Base-by-base conservation (phyloP, 805 yeast genomes). In the Wickerhamiella vanderwaltii region DNA sequence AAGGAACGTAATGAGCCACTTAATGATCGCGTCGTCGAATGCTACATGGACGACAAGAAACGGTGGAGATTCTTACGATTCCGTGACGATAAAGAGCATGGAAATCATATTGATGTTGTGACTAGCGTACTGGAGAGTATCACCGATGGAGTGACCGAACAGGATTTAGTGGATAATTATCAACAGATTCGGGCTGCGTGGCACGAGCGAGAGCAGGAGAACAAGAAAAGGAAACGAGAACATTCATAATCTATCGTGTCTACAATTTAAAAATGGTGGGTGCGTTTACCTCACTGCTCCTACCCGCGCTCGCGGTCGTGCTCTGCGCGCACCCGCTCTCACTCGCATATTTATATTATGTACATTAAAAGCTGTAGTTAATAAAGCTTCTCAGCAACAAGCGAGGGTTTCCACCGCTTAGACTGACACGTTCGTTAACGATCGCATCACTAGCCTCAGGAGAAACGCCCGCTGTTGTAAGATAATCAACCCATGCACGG, bases 71-170 rank as follows among this genome's bases (percentile, higher is more conserved):
- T 83, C 65, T 59, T 88, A 44, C 68, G 99, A 46, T 91, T 88
- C 60, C 71, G 99, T 57, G 95, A 91, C 62, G 99, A 91, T 60
- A 91, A 91, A 56, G 61, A 72, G 13, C 79, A 82, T 55, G 97
- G 94, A 6, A 91, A 91, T 59, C 94, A 85, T 59, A 60, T 76
- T 12, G 66, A 76, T 9, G 86, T 83, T 18, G 95, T 87, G 5
- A 75, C 75, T 46, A 88, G 81, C 55, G 86, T 91, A 25, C 62
- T 88, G 34, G 75, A 77, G 48, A 79, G 93, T 55, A 91, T 91
- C 30, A 74, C 76, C 47, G 97, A 88, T 59, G 79, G 88, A 1
- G 95, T 91, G 2, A 68, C 75, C 13, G 75, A 80, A 49, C 81
- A 84, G 43, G 95, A 88, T 48, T 63, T 93, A 32, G 63, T 72